Percentiles rank a stretch among this genome's conserved stretches.
Conservation (phyloP, 73 alveolate genomes). For the Paramecium octaurelia region DNA sequence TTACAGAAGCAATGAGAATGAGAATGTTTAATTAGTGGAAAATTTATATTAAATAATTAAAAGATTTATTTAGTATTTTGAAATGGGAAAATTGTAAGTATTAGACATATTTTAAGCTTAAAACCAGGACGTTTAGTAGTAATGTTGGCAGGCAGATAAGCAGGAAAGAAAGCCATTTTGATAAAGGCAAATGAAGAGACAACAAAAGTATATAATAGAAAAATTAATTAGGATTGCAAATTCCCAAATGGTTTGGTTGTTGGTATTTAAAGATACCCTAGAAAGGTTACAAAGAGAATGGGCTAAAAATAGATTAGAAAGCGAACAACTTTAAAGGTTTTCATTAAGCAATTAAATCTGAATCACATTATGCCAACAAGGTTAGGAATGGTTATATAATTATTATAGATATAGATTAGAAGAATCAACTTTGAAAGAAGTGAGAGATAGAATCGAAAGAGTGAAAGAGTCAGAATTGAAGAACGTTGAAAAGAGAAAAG, state of each 20-base stretch:
- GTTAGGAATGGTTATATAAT: neutral
- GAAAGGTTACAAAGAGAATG: slow-evolving; percentile 81
- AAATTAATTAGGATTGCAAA: slow-evolving; percentile 67
- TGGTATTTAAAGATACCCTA: slow-evolving; percentile 81
- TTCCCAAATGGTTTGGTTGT: slow-evolving; percentile 85
- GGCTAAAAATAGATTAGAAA: slow-evolving; percentile 78
- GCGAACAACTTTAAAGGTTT: slow-evolving; percentile 79
- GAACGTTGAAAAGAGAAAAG: slow-evolving; percentile 22
- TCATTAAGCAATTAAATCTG: slow-evolving; percentile 78
- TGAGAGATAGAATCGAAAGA: slow-evolving; percentile 46
- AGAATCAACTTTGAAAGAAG: slow-evolving; percentile 32
- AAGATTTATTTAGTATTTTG: neutral
- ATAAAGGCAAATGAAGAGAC: slow-evolving; percentile 78
- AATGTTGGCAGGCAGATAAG: slow-evolving; percentile 84
- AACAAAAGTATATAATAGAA: slow-evolving; percentile 61
- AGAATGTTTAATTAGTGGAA: neutral
- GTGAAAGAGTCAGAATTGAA: slow-evolving; percentile 35
- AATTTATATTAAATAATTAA: slow-evolving; percentile 20
- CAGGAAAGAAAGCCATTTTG: slow-evolving; percentile 90
- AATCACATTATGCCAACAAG: slow-evolving; percentile 89
- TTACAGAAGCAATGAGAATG: neutral
- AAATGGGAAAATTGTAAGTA: neutral
- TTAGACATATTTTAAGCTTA: slow-evolving; percentile 33
- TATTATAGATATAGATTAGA: slow-evolving; percentile 10
- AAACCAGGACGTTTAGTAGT: slow-evolving; percentile 87